Evolutionary conservation across 2,329 filamentous ascomycete genomes (phyloP).

Genomic region (Diaporthe citri): DNA sequence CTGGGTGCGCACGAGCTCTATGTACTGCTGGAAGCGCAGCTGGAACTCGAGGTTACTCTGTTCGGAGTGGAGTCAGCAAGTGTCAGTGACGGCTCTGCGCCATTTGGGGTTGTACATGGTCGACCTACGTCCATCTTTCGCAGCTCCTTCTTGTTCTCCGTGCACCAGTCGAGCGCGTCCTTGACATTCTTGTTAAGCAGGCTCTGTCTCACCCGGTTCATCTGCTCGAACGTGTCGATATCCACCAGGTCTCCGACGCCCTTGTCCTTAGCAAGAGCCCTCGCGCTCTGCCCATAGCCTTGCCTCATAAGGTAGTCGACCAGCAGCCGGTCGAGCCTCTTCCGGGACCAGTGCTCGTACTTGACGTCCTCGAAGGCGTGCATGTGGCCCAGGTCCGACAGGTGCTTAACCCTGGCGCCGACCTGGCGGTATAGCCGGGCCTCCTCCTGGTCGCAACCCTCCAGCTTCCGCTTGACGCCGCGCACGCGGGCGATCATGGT

Average conservation of each 20-base stretch:
- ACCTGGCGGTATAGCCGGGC: constrained; percentile 80
- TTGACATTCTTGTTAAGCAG: constrained; percentile 77
- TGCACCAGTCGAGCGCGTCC: constrained; percentile 90
- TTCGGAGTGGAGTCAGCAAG: background rate
- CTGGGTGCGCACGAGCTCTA: constrained; percentile 84
- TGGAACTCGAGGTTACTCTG: constrained; percentile 91
- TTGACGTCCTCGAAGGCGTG: constrained; percentile 88
- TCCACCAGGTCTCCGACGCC: constrained; percentile 87
- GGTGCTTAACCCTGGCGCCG: constrained; percentile 81
- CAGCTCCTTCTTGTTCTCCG: constrained; percentile 91
- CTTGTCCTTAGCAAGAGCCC: constrained; percentile 79
- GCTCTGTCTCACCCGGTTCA: constrained; percentile 81
- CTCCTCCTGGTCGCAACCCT: constrained; percentile 83
- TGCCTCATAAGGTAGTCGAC: constrained; percentile 93
- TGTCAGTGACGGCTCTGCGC: background rate
- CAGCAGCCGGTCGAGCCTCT: constrained; percentile 83
- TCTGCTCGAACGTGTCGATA: constrained; percentile 86
- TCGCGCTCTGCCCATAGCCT: constrained; percentile 84
- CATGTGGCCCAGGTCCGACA: constrained; percentile 85
- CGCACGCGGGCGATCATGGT: constrained; percentile 88
- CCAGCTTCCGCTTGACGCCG: constrained; percentile 88
- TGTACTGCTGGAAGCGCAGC: constrained; percentile 92
- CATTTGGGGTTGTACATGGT: too few species aligned
- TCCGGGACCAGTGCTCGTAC: constrained; percentile 91
- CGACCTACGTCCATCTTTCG: constrained; percentile 82